Evolutionary conservation across 2,329 filamentous ascomycete species (phyloP).

Genomic region (Aspergillus latus): DNA sequence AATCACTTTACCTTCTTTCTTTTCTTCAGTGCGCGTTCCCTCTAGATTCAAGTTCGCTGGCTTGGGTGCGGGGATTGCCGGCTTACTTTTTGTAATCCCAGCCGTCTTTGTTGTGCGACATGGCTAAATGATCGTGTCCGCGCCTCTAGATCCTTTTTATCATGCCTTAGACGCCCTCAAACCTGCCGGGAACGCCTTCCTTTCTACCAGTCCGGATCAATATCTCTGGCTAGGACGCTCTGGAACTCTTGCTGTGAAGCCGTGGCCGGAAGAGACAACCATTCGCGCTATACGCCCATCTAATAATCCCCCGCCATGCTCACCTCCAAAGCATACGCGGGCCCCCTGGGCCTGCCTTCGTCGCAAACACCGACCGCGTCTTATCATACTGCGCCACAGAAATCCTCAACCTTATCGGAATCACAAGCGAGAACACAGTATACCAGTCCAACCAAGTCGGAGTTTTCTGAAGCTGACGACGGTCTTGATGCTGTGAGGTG

Average conservation of each 20-base stretch:
- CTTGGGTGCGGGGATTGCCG: background rate
- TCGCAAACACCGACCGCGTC: constrained; percentile 37
- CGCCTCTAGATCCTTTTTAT: constrained; percentile 1
- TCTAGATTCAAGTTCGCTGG: background rate
- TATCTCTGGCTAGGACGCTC: background rate
- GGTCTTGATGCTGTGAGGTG: constrained; percentile 72
- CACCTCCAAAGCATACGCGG: constrained; percentile 44
- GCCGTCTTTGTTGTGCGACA: constrained; percentile 2
- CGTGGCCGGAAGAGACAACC: background rate
- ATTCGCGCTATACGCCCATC: background rate
- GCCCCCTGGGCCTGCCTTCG: constrained; percentile 32
- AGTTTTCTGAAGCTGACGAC: constrained; percentile 79
- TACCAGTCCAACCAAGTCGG: constrained; percentile 84
- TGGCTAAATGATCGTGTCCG: background rate
- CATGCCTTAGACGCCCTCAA: constrained; percentile 15
- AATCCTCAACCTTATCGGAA: constrained; percentile 29
- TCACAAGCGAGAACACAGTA: constrained; percentile 50
- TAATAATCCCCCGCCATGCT: constrained; percentile 33
- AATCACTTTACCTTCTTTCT: background rate
- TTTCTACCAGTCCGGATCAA: background rate
- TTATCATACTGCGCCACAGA: constrained; percentile 33
- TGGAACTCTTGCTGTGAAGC: background rate
- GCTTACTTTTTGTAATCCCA: background rate
- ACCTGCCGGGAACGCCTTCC: background rate
- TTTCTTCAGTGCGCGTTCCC: background rate